phyloP scores from a whole-genome alignment of 106 monocot genomes.

The Dioscorea zingiberensis region DNA sequence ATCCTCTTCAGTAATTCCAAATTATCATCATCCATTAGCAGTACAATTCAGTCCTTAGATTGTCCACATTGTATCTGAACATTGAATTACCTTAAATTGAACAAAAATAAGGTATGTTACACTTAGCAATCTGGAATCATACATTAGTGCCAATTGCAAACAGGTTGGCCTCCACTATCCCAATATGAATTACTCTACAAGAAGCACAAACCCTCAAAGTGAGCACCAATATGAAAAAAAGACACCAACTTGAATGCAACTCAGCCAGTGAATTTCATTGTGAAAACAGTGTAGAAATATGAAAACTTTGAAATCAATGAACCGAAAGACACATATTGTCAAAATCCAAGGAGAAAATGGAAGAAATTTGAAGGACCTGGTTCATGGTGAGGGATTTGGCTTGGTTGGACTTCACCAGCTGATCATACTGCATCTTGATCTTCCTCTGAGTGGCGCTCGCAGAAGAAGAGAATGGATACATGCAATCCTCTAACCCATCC shows the following conservation, averaged over 20 bases:
- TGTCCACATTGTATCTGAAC: too few relatives aligned
- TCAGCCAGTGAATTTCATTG: background rate
- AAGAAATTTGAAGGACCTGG: background rate
- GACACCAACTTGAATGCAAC: background rate
- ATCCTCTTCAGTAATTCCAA: too few relatives aligned
- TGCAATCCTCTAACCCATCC: background rate
- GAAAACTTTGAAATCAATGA: background rate
- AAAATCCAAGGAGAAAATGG: background rate
- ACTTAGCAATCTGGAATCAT: too few relatives aligned
- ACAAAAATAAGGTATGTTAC: too few relatives aligned
- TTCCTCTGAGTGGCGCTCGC: constrained; percentile 7
- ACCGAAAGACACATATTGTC: background rate
- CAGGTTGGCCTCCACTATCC: too few relatives aligned
- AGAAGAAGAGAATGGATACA: constrained; percentile 1
- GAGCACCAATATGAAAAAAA: background rate
- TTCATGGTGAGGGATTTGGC: constrained; percentile 4
- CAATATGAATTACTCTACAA: too few relatives aligned
- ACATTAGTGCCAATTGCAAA: too few relatives aligned
- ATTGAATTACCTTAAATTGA: too few relatives aligned
- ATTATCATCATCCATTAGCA: too few relatives aligned
- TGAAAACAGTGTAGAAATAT: background rate
- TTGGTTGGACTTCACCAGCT: constrained; percentile 11
- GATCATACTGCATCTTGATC: constrained; percentile 3
- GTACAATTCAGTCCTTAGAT: too few relatives aligned
- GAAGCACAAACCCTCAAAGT: too few relatives aligned